Base-by-base conservation (phyloP, 768 basidiomycete species). In the Lactarius pseudohatsudake region DNA sequence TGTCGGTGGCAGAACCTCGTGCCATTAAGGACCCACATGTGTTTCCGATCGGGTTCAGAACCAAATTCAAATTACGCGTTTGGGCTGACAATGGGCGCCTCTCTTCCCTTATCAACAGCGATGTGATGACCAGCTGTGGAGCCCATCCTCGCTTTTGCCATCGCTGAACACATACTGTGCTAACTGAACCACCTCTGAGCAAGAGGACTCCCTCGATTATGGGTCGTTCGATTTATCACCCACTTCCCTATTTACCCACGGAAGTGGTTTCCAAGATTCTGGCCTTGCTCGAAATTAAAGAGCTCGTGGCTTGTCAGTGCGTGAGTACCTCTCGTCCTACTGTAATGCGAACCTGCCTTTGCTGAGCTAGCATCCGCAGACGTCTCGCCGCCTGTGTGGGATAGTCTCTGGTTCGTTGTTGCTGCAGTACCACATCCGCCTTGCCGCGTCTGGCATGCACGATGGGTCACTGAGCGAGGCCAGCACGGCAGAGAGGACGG, bases 391-490 rank as follows among this genome's bases (percentile, higher is more conserved):
- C 8, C 62, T 63, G 18, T 40, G 36, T 20, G 9, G 6, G 16
- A 63, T 56, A 54, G 34, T 63, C 30, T 56, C 54, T 20, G 40
- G 41, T 32, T 63, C 62, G 11, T 22, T 34, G 9, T 6, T 64
- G 0, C 55, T 64, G 16, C 57, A 54, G 30, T 32, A 59, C 38
- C 57, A 64, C 50, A 64, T 64, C 58, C 36, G 34, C 4, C 45
- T 58, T 20, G 63, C 63, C 16, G 54, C 58, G 8, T 64, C 47
- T 38, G 47, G 64, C 13, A 53, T 50, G 57, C n/a, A 32, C 28
- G 64, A 64, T 41, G 57, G 57, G 15, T 28, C 47, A 8, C 13
- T 22, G 26, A 40, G 50, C 28, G n/a, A 59, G 1, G 11, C 40
- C 50, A 54, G 20, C 22, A 58, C 57, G 36, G n/a, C 8, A 10